Evolutionary conservation across 306 rosid genomes (phyloP).

Genomic region (Urtica urens): DNA sequence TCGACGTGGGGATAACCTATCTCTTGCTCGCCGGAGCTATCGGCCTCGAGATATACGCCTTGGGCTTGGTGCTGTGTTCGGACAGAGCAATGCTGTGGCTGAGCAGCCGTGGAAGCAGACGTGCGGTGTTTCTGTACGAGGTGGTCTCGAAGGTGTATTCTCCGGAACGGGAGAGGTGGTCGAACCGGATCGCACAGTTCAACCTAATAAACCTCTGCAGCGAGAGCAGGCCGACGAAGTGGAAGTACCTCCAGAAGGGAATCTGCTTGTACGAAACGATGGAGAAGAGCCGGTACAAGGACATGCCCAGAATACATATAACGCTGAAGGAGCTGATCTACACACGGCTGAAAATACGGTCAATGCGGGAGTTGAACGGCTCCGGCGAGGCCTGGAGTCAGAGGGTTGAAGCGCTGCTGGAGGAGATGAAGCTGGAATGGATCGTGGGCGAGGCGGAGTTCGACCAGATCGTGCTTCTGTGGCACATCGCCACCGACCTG

Average conservation of each 20-base stretch:
- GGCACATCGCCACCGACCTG: slow-evolving; percentile 24
- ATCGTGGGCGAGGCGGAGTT: slow-evolving; percentile 3
- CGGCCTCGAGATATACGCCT: slow-evolving; percentile 17
- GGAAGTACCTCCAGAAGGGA: neutral
- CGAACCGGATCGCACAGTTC: slow-evolving; percentile 19
- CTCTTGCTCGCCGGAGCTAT: slow-evolving; percentile 22
- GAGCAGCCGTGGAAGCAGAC: slow-evolving; percentile 3
- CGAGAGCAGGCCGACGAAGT: neutral
- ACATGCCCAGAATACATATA: neutral
- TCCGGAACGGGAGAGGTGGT: slow-evolving; percentile 14
- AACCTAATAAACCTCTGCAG: slow-evolving; percentile 17
- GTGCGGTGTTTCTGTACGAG: neutral
- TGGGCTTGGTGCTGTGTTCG: slow-evolving; percentile 21
- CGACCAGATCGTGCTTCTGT: slow-evolving; percentile 18
- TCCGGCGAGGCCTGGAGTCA: neutral
- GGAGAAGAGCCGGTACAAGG: slow-evolving; percentile 7
- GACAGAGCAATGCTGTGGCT: slow-evolving; percentile 23
- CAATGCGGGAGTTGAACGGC: neutral
- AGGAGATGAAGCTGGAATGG: neutral
- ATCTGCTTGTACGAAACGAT: neutral
- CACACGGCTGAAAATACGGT: neutral
- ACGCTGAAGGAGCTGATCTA: slow-evolving; percentile 16
- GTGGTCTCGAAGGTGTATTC: neutral
- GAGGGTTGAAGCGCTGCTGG: neutral
- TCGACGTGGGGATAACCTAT: slow-evolving; percentile 10